Conservation (phyloP, 345 rosid species). For the Arabis hirsuta region DNA sequence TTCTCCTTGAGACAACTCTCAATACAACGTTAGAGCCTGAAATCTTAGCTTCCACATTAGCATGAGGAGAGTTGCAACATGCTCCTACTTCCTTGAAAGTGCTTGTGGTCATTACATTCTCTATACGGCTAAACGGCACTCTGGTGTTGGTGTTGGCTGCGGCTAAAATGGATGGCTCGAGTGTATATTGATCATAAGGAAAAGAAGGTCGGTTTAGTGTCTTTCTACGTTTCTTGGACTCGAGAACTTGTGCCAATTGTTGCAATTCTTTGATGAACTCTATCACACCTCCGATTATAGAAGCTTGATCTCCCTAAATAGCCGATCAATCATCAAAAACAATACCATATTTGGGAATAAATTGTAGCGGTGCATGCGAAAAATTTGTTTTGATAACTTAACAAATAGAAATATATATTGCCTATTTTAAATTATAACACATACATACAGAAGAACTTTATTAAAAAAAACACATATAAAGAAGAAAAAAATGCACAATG, state of each 20-base stretch:
- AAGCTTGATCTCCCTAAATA: conserved; percentile 92
- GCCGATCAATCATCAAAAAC: conserved; percentile 5
- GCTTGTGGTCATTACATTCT: conserved; percentile 42
- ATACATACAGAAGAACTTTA: too few relatives aligned
- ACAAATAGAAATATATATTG: neutral
- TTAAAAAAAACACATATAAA: neutral
- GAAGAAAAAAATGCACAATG: neutral
- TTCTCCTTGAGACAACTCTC: conserved; percentile 61
- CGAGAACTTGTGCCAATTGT: conserved; percentile 76
- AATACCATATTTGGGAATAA: conserved; percentile 14
- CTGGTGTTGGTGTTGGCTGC: neutral
- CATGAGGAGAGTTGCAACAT: conserved; percentile 79
- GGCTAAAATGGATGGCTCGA: conserved; percentile 33
- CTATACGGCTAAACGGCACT: conserved; percentile 38
- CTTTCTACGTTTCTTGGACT: conserved; percentile 84
- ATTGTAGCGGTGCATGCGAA: conserved; percentile 2
- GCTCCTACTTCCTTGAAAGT: conserved; percentile 59
- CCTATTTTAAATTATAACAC: neutral
- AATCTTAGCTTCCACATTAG: conserved; percentile 91
- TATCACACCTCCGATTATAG: conserved; percentile 87
- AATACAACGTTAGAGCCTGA: conserved; percentile 79
- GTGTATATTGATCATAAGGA: conserved; percentile 42
- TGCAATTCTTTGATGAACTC: conserved; percentile 93
- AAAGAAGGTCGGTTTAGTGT: conserved; percentile 65
- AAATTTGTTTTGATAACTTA: neutral